Conservation (phyloP, 192 early-diverging fungal species). For the Paraglomus brasilianum region DNA sequence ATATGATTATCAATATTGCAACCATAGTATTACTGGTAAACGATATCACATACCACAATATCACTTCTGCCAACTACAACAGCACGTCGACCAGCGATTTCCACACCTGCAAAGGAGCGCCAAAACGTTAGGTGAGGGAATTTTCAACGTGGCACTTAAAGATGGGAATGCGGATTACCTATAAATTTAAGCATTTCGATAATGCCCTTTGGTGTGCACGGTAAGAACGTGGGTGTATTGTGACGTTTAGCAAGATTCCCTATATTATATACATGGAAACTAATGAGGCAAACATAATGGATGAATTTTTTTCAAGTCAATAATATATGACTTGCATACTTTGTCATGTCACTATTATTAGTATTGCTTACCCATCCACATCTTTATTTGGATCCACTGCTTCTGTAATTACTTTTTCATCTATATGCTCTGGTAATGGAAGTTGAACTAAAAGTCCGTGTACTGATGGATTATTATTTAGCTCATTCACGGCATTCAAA, state of each 20-base stretch:
- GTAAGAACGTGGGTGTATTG: constrained; percentile 78
- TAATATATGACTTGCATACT: background rate
- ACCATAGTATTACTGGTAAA: background rate
- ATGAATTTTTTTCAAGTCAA: background rate
- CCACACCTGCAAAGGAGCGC: constrained; percentile 52
- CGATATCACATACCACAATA: constrained; percentile 65
- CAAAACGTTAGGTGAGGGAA: background rate
- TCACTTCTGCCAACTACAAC: constrained; percentile 98
- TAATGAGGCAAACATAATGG: constrained; percentile 29
- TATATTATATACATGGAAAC: constrained; percentile 93
- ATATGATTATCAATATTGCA: background rate
- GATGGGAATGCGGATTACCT: constrained; percentile 31
- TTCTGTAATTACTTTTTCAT: constrained; percentile 80
- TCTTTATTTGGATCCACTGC: constrained; percentile 86
- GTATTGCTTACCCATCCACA: constrained; percentile 82
- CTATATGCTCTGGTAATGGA: constrained; percentile 85
- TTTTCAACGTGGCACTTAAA: background rate
- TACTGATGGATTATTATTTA: constrained; percentile 80
- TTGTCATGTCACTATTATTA: background rate
- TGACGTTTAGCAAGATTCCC: constrained; percentile 85
- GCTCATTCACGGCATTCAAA: constrained; percentile 57
- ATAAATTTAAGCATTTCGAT: constrained; percentile 80
- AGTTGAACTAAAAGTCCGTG: constrained; percentile 97
- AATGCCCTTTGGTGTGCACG: constrained; percentile 96
- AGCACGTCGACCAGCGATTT: constrained; percentile 80